A percentile compares a stretch with the other conserved stretches of the same genome.
Evolutionary conservation across 2,329 filamentous ascomycete genomes (phyloP).

Genomic region (Cladosporium sp.): DNA sequence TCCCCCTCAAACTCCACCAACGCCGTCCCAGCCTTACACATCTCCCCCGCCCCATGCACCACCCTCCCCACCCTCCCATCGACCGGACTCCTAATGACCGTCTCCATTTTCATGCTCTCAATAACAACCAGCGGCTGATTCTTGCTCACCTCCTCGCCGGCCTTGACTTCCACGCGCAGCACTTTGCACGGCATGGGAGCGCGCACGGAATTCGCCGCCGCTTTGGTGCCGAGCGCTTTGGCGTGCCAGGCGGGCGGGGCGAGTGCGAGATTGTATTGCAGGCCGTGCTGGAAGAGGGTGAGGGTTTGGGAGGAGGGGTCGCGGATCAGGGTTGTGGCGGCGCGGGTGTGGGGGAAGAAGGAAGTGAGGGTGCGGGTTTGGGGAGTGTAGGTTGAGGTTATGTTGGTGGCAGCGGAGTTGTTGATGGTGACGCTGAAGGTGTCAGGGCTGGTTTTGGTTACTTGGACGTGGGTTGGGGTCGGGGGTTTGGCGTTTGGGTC

Average conservation of each 20-base stretch:
- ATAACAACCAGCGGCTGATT: constrained; percentile 79
- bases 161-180: constrained; percentile 78
- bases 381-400: constrained; percentile 46
- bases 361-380: constrained; percentile 56
- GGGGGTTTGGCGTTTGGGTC: constrained; percentile 39
- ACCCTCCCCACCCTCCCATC: constrained; percentile 46
- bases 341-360: constrained; percentile 76
- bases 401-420: constrained; percentile 18
- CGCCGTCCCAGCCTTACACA: constrained; percentile 45
- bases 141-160: constrained; percentile 78
- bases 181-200: constrained; percentile 99
- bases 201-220: constrained; percentile 74
- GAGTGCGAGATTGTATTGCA: constrained; percentile 53
- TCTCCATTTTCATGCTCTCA: constrained; percentile 55
- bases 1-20: constrained; percentile 40
- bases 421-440: constrained; percentile 49
- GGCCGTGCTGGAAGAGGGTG: constrained; percentile 70
- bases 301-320: constrained; percentile 53
- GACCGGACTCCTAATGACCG: constrained; percentile 48
- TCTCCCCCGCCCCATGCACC: constrained; percentile 45
- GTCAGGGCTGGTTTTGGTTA: constrained; percentile 49
- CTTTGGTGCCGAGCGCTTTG: constrained; percentile 79
- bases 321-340: constrained; percentile 72
- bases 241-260: constrained; percentile 73
- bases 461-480: constrained; percentile 34